Evolutionary conservation across 495 filamentous ascomycete genomes (phyloP).

Genomic region (Sordaria brevicollis): DNA sequence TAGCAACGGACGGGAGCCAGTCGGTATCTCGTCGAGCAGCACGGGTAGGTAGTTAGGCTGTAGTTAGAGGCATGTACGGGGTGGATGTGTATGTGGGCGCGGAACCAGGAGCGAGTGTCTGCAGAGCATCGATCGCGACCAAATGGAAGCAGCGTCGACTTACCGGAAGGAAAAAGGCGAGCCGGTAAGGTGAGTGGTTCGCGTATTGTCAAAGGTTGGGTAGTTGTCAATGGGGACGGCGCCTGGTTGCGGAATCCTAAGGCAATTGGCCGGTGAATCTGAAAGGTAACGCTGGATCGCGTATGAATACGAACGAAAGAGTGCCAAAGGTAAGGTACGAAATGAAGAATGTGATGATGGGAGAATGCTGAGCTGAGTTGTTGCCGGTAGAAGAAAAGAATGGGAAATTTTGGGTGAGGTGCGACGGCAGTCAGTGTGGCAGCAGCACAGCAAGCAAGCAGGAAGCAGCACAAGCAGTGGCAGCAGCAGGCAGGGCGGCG

Average conservation of each 20-base stretch:
- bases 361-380: constrained; percentile 15
- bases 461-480: too few relatives aligned
- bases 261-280: constrained; percentile 10
- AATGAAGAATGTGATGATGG: constrained; percentile 15
- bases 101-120: neutral
- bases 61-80: too few relatives aligned
- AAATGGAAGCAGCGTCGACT: constrained; percentile 9
- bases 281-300: constrained; percentile 23
- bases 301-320: constrained; percentile 26
- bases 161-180: constrained; percentile 14
- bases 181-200: constrained; percentile 7
- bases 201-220: constrained; percentile 6
- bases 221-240: constrained; percentile 9
- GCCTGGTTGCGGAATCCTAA: constrained; percentile 8
- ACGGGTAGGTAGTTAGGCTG: constrained; percentile 2
- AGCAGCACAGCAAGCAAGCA: neutral
- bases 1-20: neutral
- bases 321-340: constrained; percentile 20
- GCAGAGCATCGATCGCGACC: neutral
- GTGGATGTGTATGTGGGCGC: neutral
- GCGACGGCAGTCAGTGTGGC: constrained; percentile 9
- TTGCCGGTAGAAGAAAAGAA: constrained; percentile 15
- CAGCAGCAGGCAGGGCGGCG: neutral
- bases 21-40: neutral
- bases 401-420: constrained; percentile 24